Base-by-base conservation (phyloP, 306 rosid genomes). In the Corylus heterophylla region DNA sequence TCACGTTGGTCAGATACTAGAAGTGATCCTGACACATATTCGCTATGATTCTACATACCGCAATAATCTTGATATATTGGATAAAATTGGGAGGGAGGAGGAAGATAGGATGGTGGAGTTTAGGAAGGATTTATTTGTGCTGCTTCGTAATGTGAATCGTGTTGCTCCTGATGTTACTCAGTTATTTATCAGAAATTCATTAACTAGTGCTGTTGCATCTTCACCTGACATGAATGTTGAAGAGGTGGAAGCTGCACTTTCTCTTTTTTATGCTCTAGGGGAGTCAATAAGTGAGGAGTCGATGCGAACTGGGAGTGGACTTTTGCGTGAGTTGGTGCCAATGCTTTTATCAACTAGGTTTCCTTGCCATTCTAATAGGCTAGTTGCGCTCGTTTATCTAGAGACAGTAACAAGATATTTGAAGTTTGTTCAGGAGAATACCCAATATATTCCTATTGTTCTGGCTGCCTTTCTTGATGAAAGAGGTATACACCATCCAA, bases 401-500 rank as follows among this genome's bases (percentile, higher is more conserved):
- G 99, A 95, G 86, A 95, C 99, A 48, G 83, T 93, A 61, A 86
- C 92, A 35, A 88, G 99, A 86, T 95, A 93, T 82, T 71, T 88
- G 51, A 95, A 95, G 91, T 88, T 91, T 79, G 86, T 93, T 69
- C 97, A 90, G 81, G 98, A 95, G 56, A 91, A 90, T 73, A 79
- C 90, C 78, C 97, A 88, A 35, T 90, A 88, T 80, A 90, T 95
- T 81, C 94, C 90, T 35, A 77, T 87, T 89, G 97, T 95, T 75
- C 81, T 95, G 77, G 73, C 93, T 85, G 96, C 93, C 74, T 95
- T 93, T 87, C 99, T 95, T 71, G 99, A 95, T 86, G 99, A 95
- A 81, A 91, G 99, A 83, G 98, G 99, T 54, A 89, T 93, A 87
- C 97, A 88, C 87, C 99, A 95, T 83, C 87, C 91, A 56, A 95